A percentile compares a stretch with the other conserved stretches of the same genome.
These are phyloP conservation scores for Tympanopsis confertula DNA, from an alignment of 2,329 filamentous ascomycete species.

Conservation along the genomic window DNA sequence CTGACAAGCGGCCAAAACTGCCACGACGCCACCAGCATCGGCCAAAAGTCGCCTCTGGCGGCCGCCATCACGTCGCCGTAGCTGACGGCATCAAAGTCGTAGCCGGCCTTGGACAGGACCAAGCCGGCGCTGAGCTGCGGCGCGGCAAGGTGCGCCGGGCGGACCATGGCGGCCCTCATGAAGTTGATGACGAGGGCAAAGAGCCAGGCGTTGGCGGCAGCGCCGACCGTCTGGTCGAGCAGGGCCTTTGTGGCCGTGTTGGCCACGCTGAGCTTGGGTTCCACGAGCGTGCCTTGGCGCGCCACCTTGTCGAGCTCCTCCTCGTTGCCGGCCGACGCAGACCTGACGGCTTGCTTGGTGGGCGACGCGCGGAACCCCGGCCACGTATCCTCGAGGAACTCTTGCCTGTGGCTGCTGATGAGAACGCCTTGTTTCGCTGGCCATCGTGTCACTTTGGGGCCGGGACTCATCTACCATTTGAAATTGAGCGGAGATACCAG, in stretches of 20 bases:
- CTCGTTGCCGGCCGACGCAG: conserved; percentile 25
- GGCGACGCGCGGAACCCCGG: conserved; percentile 48
- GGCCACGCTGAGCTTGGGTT: conserved; percentile 41
- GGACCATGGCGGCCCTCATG: conserved; percentile 35
- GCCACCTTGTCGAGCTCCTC: conserved; percentile 24
- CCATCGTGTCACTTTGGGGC: not conserved
- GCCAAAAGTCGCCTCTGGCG: conserved; percentile 44
- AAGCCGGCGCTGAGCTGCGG: conserved; percentile 17
- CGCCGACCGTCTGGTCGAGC: conserved; percentile 59
- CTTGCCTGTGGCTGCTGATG: conserved; percentile 42
- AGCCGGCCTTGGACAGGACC: conserved; percentile 20
- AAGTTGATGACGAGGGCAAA: conserved; percentile 50
- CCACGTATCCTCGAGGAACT: conserved; percentile 62
- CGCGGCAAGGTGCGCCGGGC: conserved; percentile 18
- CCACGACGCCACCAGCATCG: conserved; percentile 57
- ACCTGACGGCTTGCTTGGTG: conserved; percentile 7
- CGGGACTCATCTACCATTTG: conserved; percentile 48
- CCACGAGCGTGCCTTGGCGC: conserved; percentile 23
- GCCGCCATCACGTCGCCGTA: conserved; percentile 28
- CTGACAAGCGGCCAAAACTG: conserved; percentile 64
- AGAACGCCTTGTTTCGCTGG: not conserved
- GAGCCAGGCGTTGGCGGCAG: conserved; percentile 50
- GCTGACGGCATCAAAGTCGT: conserved; percentile 33
- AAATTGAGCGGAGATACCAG: conserved; percentile 74
- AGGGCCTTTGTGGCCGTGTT: conserved; percentile 58